Conservation (phyloP, 2,329 filamentous ascomycete genomes). For the Macroventuria anomochaeta region DNA sequence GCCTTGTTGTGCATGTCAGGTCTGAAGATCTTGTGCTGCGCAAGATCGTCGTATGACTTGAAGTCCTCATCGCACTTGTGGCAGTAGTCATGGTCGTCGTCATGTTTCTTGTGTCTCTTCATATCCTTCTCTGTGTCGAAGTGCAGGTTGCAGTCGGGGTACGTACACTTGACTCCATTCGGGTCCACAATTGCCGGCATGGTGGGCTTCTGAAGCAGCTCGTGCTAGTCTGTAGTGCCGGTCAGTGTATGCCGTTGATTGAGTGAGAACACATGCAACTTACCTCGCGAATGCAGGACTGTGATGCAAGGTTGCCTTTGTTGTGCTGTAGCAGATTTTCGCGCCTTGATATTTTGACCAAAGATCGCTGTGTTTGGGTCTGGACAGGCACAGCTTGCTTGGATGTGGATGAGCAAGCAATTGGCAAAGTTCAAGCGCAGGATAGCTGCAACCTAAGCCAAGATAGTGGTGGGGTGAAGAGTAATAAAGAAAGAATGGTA, state of each 20-base stretch:
- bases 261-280: too few species aligned
- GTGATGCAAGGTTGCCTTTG: neutral
- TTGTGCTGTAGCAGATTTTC: neutral
- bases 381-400: neutral
- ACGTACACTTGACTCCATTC: slow-evolving; percentile 52
- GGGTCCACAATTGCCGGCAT: slow-evolving; percentile 31
- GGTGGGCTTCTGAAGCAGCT: neutral
- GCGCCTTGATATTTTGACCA: neutral
- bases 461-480: too few species aligned
- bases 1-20: slow-evolving; percentile 55
- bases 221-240: neutral
- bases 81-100: slow-evolving; percentile 56
- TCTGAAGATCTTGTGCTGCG: slow-evolving; percentile 55
- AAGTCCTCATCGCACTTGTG: slow-evolving; percentile 55
- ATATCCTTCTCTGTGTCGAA: slow-evolving; percentile 57
- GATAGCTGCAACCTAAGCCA: neutral
- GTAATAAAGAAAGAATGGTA: neutral
- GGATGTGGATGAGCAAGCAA: neutral
- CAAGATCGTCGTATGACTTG: slow-evolving; percentile 51
- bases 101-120: slow-evolving; percentile 58
- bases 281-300: neutral
- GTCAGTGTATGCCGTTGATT: too few species aligned
- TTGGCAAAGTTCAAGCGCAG: neutral
- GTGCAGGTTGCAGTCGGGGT: slow-evolving; percentile 51
- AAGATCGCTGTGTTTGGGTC: neutral